Evolutionary conservation across 441 rosid genomes (phyloP), one percentile per base, ranked within the genome.

Genomic region (Gossypium davidsonii): DNA sequence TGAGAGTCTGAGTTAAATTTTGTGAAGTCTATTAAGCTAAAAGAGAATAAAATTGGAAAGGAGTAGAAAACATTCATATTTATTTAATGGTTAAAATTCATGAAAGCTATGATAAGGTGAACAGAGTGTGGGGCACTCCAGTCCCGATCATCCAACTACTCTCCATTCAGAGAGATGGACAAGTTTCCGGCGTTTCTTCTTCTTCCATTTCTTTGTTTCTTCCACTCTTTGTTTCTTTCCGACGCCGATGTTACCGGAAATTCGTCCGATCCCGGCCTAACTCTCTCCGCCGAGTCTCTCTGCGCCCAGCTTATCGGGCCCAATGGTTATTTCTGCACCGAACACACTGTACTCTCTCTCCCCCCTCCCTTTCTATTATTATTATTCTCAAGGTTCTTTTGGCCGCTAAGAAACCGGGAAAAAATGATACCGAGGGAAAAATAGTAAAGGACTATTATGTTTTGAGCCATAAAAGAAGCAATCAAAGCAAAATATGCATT

Each of bases 261-360:
- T 72, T 51, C 55, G 2, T 67, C 85, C 6, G 68, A 39, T 73
- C 64, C 70, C 73, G 79, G 28, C 25, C 80, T 60, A 73, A 82
- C 73, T 66, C 58, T 87, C 55, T 73, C 84, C 67, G 75, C 67
- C 63, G 78, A 53, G 62, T 81, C 88, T 70, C 85, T 92, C 77
- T 92, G 97, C 78, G 74, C 76, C 67, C 85, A 80, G 48, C 85
- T 94, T 73, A 79, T 92, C 44, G 66, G 63, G 28, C 92, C 95
- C 9, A 85, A 87, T 69, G 96, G 96, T 66, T 91, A 90, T 68
- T 80, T 87, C 72, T 91, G 98, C 85, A 71, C 81, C 67, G 97
- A 94, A 67, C 81, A 88, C 89, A 85, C 85, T 46, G 98, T 91
- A 90, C 18, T 31, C 57, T 73, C 79, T 69, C 63, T 66, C 61